Evolutionary conservation across 2,329 filamentous ascomycete species (phyloP).

Genomic region (Nemania bipapillata): DNA sequence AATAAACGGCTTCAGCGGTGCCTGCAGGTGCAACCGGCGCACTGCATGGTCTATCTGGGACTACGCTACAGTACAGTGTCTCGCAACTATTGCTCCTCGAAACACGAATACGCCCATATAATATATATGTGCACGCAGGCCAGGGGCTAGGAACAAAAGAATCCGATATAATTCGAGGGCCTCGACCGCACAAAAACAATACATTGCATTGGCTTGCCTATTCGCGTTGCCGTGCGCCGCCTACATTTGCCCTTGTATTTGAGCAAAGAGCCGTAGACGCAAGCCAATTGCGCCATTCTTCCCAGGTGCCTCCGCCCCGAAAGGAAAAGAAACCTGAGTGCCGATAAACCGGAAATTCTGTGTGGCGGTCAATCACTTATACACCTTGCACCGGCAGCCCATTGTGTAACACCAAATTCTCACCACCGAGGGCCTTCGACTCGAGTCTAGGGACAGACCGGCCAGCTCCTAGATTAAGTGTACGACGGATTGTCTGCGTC

Average conservation of each 20-base stretch:
- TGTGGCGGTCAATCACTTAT: conserved; percentile 23
- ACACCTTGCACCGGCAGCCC: conserved; percentile 19
- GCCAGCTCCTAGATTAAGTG: conserved; percentile 8
- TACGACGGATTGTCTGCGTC: conserved; percentile 4
- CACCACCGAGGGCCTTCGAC: conserved; percentile 5
- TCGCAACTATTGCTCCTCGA: conserved; percentile 30
- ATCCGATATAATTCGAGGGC: conserved; percentile 26
- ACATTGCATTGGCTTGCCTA: conserved; percentile 17
- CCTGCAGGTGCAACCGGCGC: conserved; percentile 46
- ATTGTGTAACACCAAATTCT: conserved; percentile 24
- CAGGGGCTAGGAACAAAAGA: conserved; percentile 17
- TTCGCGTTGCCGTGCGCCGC: conserved; percentile 15
- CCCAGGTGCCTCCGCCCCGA: conserved; percentile 39
- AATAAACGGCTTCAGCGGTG: conserved; percentile 47
- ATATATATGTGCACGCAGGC: conserved; percentile 23
- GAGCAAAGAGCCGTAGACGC: background rate
- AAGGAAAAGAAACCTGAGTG: conserved; percentile 37
- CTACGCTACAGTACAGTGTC: conserved; percentile 26
- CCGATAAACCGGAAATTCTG: conserved; percentile 4
- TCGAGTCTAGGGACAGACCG: conserved; percentile 4
- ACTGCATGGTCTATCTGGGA: conserved; percentile 47
- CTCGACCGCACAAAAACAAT: conserved; percentile 22
- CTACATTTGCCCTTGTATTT: background rate
- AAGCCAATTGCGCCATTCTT: conserved; percentile 4
- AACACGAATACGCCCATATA: conserved; percentile 27